These are phyloP conservation scores for Dactylonectria estremocensis DNA, from an alignment of 2,329 filamentous ascomycete species.

Conservation along the genomic window DNA sequence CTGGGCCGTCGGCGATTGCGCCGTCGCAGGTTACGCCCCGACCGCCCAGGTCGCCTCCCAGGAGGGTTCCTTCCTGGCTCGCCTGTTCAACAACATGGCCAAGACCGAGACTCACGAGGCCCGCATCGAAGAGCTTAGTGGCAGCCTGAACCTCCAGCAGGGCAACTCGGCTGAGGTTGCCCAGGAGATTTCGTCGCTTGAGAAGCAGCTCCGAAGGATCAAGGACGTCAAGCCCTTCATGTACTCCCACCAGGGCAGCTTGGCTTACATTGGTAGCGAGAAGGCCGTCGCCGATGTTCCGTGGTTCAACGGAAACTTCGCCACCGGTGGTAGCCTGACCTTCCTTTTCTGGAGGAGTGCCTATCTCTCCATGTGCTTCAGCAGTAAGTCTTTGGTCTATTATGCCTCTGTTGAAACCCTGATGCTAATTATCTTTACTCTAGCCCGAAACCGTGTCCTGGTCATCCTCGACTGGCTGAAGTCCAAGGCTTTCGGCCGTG, in stretches of 20 bases:
- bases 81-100: constrained; percentile 99
- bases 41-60: constrained; percentile 97
- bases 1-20: constrained; percentile 98
- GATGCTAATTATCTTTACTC: constrained; percentile 40
- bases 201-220: constrained; percentile 88
- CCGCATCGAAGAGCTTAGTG: constrained; percentile 80
- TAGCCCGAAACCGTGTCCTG: constrained; percentile 93
- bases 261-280: constrained; percentile 98
- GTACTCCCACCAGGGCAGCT: constrained; percentile 96
- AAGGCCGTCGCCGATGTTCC: constrained; percentile 97
- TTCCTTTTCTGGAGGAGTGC: constrained; percentile 99
- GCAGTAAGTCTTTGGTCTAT: constrained; percentile 77
- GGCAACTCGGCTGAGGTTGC: constrained; percentile 78
- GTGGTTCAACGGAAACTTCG: constrained; percentile 98
- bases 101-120: constrained; percentile 88
- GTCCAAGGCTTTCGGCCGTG: constrained; percentile 95
- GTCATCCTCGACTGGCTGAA: constrained; percentile 97
- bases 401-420: background rate
- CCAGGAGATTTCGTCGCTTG: constrained; percentile 84
- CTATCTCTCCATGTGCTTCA: constrained; percentile 99
- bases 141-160: constrained; percentile 72
- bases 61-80: constrained; percentile 94
- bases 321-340: constrained; percentile 92
- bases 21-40: constrained; percentile 96
- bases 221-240: constrained; percentile 98